Percentiles rank a stretch among this genome's conserved stretches.
Conservation (phyloP, 2,329 filamentous ascomycete genomes). For the Pseudogymnoascus sp. region DNA sequence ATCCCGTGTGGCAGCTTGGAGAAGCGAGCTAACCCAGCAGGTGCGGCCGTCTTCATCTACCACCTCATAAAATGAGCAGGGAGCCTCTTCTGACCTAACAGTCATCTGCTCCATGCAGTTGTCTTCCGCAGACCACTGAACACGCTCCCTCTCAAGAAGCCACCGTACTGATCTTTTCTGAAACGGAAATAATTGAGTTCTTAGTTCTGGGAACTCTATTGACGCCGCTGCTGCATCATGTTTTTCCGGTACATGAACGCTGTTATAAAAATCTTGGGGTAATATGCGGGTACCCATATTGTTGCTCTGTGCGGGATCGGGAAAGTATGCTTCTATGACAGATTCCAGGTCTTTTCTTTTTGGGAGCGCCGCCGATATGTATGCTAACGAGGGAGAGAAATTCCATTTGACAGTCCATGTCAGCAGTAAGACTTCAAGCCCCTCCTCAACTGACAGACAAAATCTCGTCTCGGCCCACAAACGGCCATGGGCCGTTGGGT, state of each 20-base stretch:
- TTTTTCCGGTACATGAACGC: constrained; percentile 52
- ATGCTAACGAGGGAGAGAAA: constrained; percentile 19
- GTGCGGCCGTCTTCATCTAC: constrained; percentile 38
- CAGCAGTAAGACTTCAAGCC: constrained; percentile 19
- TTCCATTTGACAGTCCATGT: constrained; percentile 26
- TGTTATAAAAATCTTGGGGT: constrained; percentile 58
- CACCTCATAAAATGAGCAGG: constrained; percentile 34
- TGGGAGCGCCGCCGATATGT: constrained; percentile 12
- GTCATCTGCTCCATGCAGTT: neutral
- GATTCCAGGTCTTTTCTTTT: constrained; percentile 21
- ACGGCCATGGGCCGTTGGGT: constrained; percentile 17
- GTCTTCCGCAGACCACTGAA: constrained; percentile 34
- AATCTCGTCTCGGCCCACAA: constrained; percentile 24
- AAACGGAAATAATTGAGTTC: constrained; percentile 57
- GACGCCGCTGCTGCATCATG: constrained; percentile 31
- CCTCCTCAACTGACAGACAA: constrained; percentile 16
- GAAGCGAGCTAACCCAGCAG: constrained; percentile 54
- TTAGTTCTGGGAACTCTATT: constrained; percentile 37
- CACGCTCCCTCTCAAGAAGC: constrained; percentile 59
- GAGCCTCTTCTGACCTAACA: neutral
- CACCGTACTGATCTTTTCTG: constrained; percentile 63
- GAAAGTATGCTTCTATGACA: constrained; percentile 22
- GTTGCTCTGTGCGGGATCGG: constrained; percentile 14
- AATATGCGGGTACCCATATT: constrained; percentile 29
- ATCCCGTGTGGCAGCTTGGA: constrained; percentile 50